Evolutionary conservation across 2,329 filamentous ascomycete species (phyloP).

Genomic region (Fusarium oligoseptatum): DNA sequence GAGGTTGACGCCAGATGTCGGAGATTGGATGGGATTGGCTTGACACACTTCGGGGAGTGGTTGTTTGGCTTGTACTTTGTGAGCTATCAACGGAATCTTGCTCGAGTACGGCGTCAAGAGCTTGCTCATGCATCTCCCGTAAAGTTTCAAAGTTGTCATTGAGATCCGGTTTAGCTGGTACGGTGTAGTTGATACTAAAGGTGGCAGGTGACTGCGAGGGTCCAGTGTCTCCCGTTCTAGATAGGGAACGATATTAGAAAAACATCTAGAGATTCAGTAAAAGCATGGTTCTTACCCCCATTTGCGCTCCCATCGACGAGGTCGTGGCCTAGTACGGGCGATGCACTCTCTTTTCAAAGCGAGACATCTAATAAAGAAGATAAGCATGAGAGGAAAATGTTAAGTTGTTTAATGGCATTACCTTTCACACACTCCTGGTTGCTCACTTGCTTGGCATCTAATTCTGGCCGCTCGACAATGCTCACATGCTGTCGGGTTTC

Average conservation of each 20-base stretch:
- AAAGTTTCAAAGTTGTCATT: neutral
- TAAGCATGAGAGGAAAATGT: neutral
- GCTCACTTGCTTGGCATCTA: neutral
- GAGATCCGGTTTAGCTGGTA: neutral
- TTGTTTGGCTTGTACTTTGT: neutral
- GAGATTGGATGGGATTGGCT: neutral
- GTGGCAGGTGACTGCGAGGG: neutral
- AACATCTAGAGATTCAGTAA: no score
- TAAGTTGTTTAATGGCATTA: neutral
- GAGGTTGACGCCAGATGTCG: neutral
- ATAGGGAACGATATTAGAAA: no score
- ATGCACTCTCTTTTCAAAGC: neutral
- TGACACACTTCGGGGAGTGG: neutral
- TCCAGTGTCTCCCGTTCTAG: neutral
- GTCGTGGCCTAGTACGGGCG: neutral
- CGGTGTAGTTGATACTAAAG: neutral
- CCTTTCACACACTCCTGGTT: neutral
- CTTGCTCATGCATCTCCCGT: neutral
- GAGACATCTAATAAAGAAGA: neutral
- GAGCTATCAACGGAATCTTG: neutral
- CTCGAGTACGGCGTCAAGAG: neutral
- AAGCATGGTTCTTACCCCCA: neutral
- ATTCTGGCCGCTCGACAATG: neutral
- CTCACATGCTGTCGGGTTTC: neutral
- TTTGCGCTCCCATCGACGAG: neutral